Evolutionary conservation across 2,329 filamentous ascomycete genomes (phyloP).

Genomic region (Pseudogymnoascus sp.): DNA sequence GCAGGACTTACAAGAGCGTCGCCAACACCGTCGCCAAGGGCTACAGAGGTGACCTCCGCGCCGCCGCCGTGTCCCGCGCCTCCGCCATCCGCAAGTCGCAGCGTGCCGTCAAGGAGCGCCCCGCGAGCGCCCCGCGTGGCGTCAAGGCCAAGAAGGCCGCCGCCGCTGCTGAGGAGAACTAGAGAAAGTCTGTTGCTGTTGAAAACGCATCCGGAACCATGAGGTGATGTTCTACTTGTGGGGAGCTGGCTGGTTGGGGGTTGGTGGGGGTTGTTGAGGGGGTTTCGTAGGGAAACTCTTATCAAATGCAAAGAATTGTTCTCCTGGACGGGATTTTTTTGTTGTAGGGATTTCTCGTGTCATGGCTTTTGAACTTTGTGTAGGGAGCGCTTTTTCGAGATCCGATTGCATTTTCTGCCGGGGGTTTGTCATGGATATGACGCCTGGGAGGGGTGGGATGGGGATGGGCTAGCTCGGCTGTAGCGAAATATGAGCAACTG

Average conservation of each 20-base stretch:
- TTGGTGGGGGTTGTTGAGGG: neutral
- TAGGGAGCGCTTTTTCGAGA: neutral
- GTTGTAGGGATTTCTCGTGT: neutral
- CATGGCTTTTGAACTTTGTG: slow-evolving; percentile 3
- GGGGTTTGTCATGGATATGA: slow-evolving; percentile 9
- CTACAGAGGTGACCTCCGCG: slow-evolving; percentile 75
- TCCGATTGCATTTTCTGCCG: slow-evolving; percentile 6
- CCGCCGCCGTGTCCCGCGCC: slow-evolving; percentile 74
- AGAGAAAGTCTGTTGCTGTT: slow-evolving; percentile 4
- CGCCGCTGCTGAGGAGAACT: slow-evolving; percentile 38
- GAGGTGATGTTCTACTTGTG: neutral
- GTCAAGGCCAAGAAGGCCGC: slow-evolving; percentile 67
- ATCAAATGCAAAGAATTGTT: slow-evolving; percentile 8
- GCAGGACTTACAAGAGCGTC: slow-evolving; percentile 80
- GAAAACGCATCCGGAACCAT: neutral
- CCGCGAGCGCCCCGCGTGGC: slow-evolving; percentile 68
- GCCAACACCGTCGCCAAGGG: slow-evolving; percentile 76
- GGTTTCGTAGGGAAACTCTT: neutral
- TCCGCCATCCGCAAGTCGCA: slow-evolving; percentile 76
- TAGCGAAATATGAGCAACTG: slow-evolving; percentile 12
- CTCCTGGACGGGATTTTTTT: slow-evolving; percentile 1
- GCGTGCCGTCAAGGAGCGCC: slow-evolving; percentile 66
- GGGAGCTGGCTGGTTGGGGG: too few species aligned
- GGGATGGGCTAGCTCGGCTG: slow-evolving; percentile 11
- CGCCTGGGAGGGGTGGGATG: slow-evolving; percentile 10